phyloP scores from a whole-genome alignment of 371 early-diverging fungal species.

The Mortierella sp. region DNA sequence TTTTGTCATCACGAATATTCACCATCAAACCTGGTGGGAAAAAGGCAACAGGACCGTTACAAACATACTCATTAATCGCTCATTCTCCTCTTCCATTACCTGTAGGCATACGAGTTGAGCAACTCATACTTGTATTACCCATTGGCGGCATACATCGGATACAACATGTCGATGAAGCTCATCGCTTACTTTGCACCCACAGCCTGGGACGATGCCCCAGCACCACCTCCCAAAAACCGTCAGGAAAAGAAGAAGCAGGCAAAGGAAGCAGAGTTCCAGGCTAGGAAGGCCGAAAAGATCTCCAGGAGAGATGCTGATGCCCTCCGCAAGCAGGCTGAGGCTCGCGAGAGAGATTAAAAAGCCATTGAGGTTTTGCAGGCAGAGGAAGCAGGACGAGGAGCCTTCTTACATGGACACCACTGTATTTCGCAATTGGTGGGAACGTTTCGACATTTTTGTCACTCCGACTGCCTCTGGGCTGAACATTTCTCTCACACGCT shows the following conservation, averaged over 20 bases:
- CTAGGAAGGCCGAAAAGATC: constrained; percentile 29
- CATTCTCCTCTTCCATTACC: neutral
- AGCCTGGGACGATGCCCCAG: constrained; percentile 43
- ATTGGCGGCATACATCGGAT: constrained; percentile 31
- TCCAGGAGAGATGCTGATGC: constrained; percentile 48
- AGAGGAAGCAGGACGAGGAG: neutral
- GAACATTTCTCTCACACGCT: neutral
- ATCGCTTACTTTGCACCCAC: constrained; percentile 39
- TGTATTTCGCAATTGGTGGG: neutral
- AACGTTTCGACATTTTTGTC: neutral
- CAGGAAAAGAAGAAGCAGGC: constrained; percentile 50
- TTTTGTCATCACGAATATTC: neutral
- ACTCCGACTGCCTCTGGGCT: neutral
- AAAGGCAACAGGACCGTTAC: neutral
- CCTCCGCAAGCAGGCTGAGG: constrained; percentile 38
- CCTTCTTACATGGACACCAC: neutral
- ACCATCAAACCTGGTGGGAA: neutral
- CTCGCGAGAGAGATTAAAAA: constrained; percentile 24
- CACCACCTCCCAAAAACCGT: constrained; percentile 44
- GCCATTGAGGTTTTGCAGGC: neutral
- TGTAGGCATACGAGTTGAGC: constrained; percentile 46
- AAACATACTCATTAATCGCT: neutral
- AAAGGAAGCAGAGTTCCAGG: constrained; percentile 39
- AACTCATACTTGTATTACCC: constrained; percentile 47
- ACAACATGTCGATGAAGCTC: constrained; percentile 27